Percentiles rank a stretch among this genome's conserved stretches.
These are phyloP conservation scores for Anisodus tanguticus DNA, from an alignment of 257 asterid species.

Conservation along the genomic window DNA sequence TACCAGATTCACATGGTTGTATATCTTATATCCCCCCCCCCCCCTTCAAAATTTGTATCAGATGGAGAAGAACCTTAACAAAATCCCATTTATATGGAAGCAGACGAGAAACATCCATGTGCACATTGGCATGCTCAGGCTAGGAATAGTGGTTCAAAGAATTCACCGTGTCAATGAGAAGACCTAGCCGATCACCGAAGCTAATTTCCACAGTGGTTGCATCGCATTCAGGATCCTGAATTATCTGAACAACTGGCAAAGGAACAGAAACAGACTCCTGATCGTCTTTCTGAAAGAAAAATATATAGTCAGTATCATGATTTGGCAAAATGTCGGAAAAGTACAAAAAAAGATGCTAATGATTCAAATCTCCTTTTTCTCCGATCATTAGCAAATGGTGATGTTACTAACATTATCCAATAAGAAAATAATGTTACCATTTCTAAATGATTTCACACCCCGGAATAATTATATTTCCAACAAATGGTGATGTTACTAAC, in stretches of 20 bases:
- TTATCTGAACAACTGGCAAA: constrained; percentile 84
- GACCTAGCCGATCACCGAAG: constrained; percentile 98
- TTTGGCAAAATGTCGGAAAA: neutral
- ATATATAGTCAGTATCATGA: constrained; percentile 27
- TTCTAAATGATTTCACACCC: constrained; percentile 10
- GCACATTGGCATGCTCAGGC: constrained; percentile 19
- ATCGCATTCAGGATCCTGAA: constrained; percentile 84
- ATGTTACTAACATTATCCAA: neutral
- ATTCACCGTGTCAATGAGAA: constrained; percentile 88
- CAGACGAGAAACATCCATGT: neutral
- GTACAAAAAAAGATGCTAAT: neutral
- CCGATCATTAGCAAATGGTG: too few species aligned
- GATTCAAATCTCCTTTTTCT: neutral
- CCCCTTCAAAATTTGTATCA: neutral
- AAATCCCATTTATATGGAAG: constrained; percentile 8
- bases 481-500: constrained; percentile 9
- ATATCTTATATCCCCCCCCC: neutral
- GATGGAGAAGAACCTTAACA: neutral
- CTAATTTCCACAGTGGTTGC: constrained; percentile 90
- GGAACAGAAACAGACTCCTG: constrained; percentile 66
- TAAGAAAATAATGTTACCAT: neutral
- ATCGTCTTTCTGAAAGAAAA: constrained; percentile 49
- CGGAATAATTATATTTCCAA: neutral
- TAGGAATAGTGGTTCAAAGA: constrained; percentile 22
- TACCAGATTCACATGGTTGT: neutral